phyloP scores from a whole-genome alignment of 441 rosid genomes.

The Erodium trifolium region DNA sequence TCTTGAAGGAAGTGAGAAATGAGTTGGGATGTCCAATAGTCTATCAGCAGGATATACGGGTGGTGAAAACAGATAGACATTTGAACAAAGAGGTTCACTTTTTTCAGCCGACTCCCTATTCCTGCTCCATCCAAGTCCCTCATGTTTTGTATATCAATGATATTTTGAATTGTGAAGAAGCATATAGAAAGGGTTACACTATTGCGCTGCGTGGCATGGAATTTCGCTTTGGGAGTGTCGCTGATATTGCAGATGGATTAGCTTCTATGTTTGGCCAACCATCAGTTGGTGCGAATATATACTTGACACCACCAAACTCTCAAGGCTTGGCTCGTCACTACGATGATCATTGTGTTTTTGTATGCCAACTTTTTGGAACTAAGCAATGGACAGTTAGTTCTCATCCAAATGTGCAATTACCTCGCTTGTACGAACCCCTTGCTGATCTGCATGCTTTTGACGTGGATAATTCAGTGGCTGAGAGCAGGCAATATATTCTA shows the following conservation, averaged over 20 bases:
- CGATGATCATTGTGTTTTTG: conserved; percentile 61
- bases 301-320: conserved; percentile 55
- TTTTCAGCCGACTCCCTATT: conserved; percentile 24
- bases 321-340: conserved; percentile 51
- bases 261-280: conserved; percentile 65
- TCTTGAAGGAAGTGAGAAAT: conserved; percentile 36
- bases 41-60: conserved; percentile 49
- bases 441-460: conserved; percentile 20
- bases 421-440: conserved; percentile 44
- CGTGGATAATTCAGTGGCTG: conserved; percentile 21
- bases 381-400: conserved; percentile 44
- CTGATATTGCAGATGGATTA: conserved; percentile 38
- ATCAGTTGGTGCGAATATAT: conserved; percentile 54
- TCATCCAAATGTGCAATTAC: conserved; percentile 32
- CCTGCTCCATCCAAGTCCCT: conserved; percentile 23
- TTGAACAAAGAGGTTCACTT: conserved; percentile 40
- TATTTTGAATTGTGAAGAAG: conserved; percentile 46
- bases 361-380: conserved; percentile 48
- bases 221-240: conserved; percentile 39
- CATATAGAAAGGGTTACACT: conserved; percentile 43
- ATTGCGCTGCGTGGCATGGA: conserved; percentile 54
- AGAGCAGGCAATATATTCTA: conserved; percentile 26
- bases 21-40: conserved; percentile 45
- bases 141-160: conserved; percentile 26
- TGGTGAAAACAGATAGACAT: conserved; percentile 37